Base-by-base conservation (phyloP, 495 filamentous ascomycete species). In the Hypoxylon rickii region DNA sequence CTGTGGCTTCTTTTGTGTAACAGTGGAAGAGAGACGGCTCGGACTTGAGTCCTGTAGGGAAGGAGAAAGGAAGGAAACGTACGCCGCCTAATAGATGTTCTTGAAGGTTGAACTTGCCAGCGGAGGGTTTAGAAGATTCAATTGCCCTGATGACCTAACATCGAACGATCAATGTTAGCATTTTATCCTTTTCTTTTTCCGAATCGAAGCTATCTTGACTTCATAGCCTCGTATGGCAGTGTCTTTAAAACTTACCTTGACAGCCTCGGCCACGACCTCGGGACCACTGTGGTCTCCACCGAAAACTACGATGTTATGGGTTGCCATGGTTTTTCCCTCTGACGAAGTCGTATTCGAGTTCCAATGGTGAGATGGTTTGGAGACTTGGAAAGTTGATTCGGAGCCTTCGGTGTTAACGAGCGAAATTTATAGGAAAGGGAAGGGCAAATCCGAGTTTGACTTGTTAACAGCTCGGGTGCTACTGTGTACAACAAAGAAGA, bases 221-320 rank as follows among this genome's bases (percentile, higher is more conserved):
- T 29, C 13, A 12, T 8, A 15, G 33, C 33, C n/a, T n/a, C n/a
- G n/a, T n/a, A n/a, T n/a, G n/a, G n/a, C n/a, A n/a, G n/a, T n/a
- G n/a, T 12, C 4, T 36, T 44, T 33, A 8, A 16, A 18, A 65
- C 77, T 58, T 64, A 95, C 90, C 86, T 97, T 97, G 62, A 96
- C 64, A 48, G 86, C 92, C 78, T 96, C 92, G 44, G 76, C 74
- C 1, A 80, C 72, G 41, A 82, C 94, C 86, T 98, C 94, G 10
- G 94, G 94, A 70, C 94, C 94, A 65, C 89, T 91, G 74, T 96
- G 90, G 73, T 98, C 94, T 68, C 94, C 94, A 64, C 74, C 85
- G 68, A 92, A 90, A 38, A 91, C 88, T 18, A 83, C 80, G 63
- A 83, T 83, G 42, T 82, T 82, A 55, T 81, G 73, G 42, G 71